Conservation (phyloP, 108 stramenopile species). For the Aureococcus anophagefferens region DNA sequence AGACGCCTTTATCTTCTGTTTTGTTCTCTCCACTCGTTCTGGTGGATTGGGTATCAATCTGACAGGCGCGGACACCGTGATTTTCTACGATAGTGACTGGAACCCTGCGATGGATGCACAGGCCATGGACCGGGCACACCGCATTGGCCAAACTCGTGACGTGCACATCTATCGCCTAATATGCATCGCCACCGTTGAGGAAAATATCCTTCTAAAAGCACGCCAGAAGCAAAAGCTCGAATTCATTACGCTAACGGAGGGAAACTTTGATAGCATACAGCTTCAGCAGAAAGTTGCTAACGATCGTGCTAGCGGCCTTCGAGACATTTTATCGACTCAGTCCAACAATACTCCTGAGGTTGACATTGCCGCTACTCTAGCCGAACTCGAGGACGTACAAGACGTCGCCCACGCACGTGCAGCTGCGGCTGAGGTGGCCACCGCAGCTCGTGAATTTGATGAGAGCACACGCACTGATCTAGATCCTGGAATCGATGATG, state of each 20-base stretch:
- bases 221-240: slow-evolving; percentile 85
- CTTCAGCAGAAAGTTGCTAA: no score
- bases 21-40: slow-evolving; percentile 45
- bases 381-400: slow-evolving; percentile 76
- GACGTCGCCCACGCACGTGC: slow-evolving; percentile 62
- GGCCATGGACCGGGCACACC: slow-evolving; percentile 73
- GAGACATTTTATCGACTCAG: no score
- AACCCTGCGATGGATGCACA: slow-evolving; percentile 60
- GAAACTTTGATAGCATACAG: slow-evolving; percentile 59
- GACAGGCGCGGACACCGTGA: slow-evolving; percentile 47
- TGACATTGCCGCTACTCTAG: slow-evolving; percentile 41
- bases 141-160: slow-evolving; percentile 90
- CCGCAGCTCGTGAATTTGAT: not conserved
- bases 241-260: slow-evolving; percentile 84
- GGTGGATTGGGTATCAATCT: slow-evolving; percentile 57
- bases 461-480: no score
- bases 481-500: no score
- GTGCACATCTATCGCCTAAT: slow-evolving; percentile 94
- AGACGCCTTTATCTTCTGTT: slow-evolving; percentile 39
- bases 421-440: slow-evolving; percentile 3
- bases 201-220: slow-evolving; percentile 90
- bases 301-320: no score
- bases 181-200: slow-evolving; percentile 86
- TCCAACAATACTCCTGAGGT: slow-evolving; percentile 1
- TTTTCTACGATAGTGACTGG: slow-evolving; percentile 56